Evolutionary conservation across 805 yeast genomes (phyloP), one percentile per base, ranked within the genome.

Genomic region (Vanderwaltozyma tropicalis): DNA sequence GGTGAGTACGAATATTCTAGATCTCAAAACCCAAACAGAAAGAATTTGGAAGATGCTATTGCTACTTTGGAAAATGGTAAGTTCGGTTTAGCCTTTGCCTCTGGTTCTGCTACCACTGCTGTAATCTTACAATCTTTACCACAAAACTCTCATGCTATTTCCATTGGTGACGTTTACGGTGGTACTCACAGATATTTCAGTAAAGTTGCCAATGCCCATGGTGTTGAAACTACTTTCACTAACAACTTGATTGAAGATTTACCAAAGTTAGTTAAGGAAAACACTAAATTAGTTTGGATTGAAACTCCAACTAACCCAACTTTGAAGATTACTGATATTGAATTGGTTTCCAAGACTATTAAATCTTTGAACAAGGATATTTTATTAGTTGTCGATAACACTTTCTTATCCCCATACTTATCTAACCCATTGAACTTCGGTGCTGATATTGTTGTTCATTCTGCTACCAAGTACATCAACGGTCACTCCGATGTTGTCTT

Each of bases 271-370:
- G 62, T 84, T 50, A 72, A 63, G 46, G 69, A 71, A 41, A 74
- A 76, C 59, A 84, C 94, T 46, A 72, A 69, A 45, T 65, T 84
- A 52, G 89, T 84, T 34, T 84, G 95, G 95, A 71, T 85, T 49
- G 95, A 84, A 63, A 72, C 89, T 28, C 94, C 94, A 47, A 80
- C 92, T 26, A 84, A 84, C 71, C 95, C 95, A 48, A 85, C 94
- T 30, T 69, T 84, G 53, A 67, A 80, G 38, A 71, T 85, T 47
- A 84, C 92, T 34, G 88, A 82, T 61, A 84, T 84, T 45, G 57
- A 69, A 39, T 68, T 66, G 41, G 85, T 84, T 19, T 70, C 79
- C 37, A 50, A 62, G 30, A 66, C 77, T 41, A 72, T 83, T 47
- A 65, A 67, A 49, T 56, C 69, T 38, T 64, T 73, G 40, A 68